Conservation (phyloP, 257 asterid genomes). For the Solanum rostratum region DNA sequence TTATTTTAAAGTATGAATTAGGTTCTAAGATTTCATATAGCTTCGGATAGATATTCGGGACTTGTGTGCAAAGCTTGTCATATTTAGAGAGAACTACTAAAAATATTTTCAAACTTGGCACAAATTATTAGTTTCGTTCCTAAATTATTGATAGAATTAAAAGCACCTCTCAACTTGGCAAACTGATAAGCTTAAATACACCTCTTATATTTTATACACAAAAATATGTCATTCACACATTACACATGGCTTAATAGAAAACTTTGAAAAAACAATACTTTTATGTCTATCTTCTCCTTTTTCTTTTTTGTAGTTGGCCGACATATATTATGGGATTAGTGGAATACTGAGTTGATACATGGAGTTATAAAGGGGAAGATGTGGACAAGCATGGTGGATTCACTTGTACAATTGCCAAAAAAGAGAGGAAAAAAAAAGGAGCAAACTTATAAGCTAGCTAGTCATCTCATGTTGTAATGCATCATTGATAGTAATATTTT, state of each 20-base stretch:
- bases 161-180: accelerated
- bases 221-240: too few relatives aligned
- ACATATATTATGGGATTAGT: constrained; percentile 16
- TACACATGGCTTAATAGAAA: too few relatives aligned
- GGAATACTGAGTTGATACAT: constrained; percentile 12
- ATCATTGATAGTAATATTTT: background rate
- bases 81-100: too few relatives aligned
- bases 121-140: too few relatives aligned
- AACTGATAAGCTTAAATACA: too few relatives aligned
- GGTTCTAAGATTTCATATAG: too few relatives aligned
- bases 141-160: too few relatives aligned
- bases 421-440: background rate
- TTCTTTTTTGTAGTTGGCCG: constrained; percentile 2
- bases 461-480: background rate
- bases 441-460: background rate
- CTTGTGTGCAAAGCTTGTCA: too few relatives aligned
- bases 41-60: too few relatives aligned
- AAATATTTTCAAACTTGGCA: too few relatives aligned
- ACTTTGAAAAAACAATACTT: background rate
- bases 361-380: background rate
- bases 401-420: background rate
- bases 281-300: background rate
- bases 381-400: constrained; percentile 19
- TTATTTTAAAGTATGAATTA: too few relatives aligned
- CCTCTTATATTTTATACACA: too few relatives aligned